Evolutionary conservation across 1,139 yeast genomes (phyloP).

Genomic region (Candida glucosophila): DNA sequence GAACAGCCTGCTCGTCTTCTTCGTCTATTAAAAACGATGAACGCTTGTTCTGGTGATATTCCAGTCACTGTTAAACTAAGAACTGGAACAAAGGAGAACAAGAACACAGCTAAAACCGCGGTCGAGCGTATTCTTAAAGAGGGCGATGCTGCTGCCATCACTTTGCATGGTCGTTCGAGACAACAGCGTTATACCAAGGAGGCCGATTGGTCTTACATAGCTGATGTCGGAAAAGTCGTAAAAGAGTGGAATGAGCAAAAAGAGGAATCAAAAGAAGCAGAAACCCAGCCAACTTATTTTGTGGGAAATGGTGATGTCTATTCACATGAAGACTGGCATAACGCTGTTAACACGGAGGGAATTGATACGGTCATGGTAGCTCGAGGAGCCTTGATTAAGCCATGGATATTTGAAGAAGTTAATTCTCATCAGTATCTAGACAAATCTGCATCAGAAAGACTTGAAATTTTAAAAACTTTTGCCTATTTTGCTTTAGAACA

Average conservation of each 20-base stretch:
- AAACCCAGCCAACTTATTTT: conserved; percentile 44
- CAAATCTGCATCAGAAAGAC: conserved; percentile 81
- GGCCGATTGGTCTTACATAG: conserved; percentile 90
- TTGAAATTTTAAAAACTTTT: conserved; percentile 62
- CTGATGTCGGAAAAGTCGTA: conserved; percentile 62
- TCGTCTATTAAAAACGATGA: conserved; percentile 81
- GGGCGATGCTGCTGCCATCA: conserved; percentile 82
- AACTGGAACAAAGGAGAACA: conserved; percentile 80
- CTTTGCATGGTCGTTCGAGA: conserved; percentile 92
- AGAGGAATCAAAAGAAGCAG: conserved; percentile 46
- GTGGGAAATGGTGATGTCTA: conserved; percentile 93
- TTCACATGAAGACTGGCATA: conserved; percentile 83
- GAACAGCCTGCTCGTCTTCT: conserved; percentile 80
- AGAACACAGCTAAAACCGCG: conserved; percentile 75
- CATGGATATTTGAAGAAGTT: conserved; percentile 97
- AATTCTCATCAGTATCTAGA: conserved; percentile 85
- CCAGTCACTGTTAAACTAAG: conserved; percentile 91
- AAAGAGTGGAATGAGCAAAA: conserved; percentile 47
- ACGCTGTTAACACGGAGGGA: conserved; percentile 58
- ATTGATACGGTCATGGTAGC: conserved; percentile 97
- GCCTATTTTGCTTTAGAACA: conserved; percentile 82
- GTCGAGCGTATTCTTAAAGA: conserved; percentile 65
- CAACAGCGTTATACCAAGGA: conserved; percentile 87
- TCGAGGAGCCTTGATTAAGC: conserved; percentile 94
- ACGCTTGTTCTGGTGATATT: conserved; percentile 75